Percentiles rank a stretch among this genome's conserved stretches.
Evolutionary conservation across 192 early-diverging fungal genomes (phyloP).

Genomic region (Blastocladiella britannica): DNA sequence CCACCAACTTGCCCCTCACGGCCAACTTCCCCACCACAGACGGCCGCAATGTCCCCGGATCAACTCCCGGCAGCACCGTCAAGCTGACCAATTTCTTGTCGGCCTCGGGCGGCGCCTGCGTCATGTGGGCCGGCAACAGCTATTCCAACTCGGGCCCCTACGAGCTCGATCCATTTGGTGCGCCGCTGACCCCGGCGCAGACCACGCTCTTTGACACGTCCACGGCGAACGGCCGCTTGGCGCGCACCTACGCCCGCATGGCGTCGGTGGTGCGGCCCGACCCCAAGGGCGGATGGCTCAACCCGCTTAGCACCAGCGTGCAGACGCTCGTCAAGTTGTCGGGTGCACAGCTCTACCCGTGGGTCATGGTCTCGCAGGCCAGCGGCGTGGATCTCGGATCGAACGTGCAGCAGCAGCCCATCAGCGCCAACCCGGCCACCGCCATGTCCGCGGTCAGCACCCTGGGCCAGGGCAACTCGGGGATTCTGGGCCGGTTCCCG

Average conservation of each 20-base stretch:
- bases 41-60: conserved; percentile 13
- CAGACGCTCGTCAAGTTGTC: conserved; percentile 13
- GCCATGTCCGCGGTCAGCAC: conserved; percentile 3
- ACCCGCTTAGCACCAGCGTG: conserved; percentile 12
- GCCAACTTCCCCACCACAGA: conserved; percentile 16
- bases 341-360: conserved; percentile 16
- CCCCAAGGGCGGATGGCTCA: conserved; percentile 15
- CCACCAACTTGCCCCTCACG: conserved; percentile 7
- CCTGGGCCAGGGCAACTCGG: conserved; percentile 8
- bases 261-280: conserved; percentile 6
- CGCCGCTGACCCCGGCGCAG: neutral
- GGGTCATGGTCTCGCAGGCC: conserved; percentile 9
- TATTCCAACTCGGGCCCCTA: neutral
- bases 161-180: neutral
- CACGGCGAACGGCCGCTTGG: neutral
- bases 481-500: conserved; percentile 12
- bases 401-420: conserved; percentile 8
- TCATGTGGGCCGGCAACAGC: conserved; percentile 4
- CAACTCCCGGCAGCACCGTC: conserved; percentile 11
- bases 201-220: neutral
- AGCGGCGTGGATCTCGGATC: conserved; percentile 17
- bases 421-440: too few species aligned
- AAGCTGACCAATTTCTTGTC: conserved; percentile 15
- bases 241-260: neutral
- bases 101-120: conserved; percentile 5